These are phyloP conservation scores for Penicillium herquei DNA, from an alignment of 495 filamentous ascomycete genomes.

Conservation along the genomic window DNA sequence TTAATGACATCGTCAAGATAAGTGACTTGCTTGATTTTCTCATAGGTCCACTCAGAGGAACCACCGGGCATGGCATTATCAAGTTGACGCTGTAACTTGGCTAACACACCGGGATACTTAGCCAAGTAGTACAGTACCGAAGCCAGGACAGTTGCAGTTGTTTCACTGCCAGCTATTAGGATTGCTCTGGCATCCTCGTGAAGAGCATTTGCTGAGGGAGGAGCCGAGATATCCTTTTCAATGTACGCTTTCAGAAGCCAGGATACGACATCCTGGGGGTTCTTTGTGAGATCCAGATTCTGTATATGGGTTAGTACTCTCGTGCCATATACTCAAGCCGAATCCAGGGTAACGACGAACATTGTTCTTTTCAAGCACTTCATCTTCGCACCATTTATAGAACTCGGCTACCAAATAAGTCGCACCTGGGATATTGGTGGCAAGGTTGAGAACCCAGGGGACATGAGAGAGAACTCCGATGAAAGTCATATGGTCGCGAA, in stretches of 20 bases:
- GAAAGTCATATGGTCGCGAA: conserved; percentile 18
- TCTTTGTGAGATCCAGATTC: background rate
- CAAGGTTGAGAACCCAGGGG: background rate
- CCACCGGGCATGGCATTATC: background rate
- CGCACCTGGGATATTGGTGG: background rate
- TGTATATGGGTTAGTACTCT: background rate
- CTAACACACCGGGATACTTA: background rate
- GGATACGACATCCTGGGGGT: conserved; percentile 1
- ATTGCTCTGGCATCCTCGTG: background rate
- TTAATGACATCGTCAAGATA: conserved; percentile 1
- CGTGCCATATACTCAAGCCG: too few species aligned
- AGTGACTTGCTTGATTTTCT: background rate
- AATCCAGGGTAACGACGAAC: background rate
- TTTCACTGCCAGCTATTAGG: conserved; percentile 1
- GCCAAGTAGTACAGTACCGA: background rate
- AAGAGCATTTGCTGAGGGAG: background rate
- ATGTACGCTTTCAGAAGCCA: conserved; percentile 7
- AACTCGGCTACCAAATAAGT: background rate
- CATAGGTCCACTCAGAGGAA: background rate
- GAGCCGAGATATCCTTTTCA: background rate
- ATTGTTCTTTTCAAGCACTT: background rate
- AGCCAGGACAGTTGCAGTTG: background rate
- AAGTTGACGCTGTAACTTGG: background rate
- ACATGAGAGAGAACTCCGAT: background rate
- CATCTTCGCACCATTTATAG: conserved; percentile 4